A percentile compares a stretch with the other conserved stretches of the same genome.
These are phyloP conservation scores for Petunia secreta DNA, from an alignment of 257 asterid genomes.

Conservation along the genomic window DNA sequence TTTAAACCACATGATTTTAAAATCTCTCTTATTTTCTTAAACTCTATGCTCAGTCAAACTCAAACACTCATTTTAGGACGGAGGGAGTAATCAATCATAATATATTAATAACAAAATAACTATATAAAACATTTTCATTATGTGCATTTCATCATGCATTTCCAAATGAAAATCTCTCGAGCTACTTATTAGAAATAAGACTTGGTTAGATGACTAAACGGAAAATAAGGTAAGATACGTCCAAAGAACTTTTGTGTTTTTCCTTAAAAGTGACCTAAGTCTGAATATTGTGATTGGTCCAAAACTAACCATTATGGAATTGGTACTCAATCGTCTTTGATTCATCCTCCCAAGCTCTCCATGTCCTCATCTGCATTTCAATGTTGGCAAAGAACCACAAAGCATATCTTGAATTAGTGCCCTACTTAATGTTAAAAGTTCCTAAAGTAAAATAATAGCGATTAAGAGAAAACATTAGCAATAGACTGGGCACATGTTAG, in stretches of 20 bases:
- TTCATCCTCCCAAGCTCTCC: slow-evolving; percentile 40
- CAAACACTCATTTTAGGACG: no score
- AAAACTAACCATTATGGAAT: slow-evolving; percentile 26
- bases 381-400: not conserved
- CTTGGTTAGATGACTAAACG: no score
- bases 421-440: not conserved
- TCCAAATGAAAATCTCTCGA: no score
- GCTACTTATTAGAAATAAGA: no score
- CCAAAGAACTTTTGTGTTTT: no score
- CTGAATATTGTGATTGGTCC: not conserved
- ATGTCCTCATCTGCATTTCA: slow-evolving; percentile 38
- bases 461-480: not conserved
- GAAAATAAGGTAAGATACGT: no score
- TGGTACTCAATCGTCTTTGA: slow-evolving; percentile 33
- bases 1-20: no score
- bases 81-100: not conserved
- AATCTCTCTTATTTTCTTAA: no score
- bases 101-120: not conserved
- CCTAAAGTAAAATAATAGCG: not conserved
- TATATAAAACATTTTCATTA: not conserved
- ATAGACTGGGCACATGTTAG: no score
- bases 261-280: no score
- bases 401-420: not conserved
- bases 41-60: no score
- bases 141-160: no score